Base-by-base conservation (phyloP, 768 basidiomycete species). In the Trametes meyenii region DNA sequence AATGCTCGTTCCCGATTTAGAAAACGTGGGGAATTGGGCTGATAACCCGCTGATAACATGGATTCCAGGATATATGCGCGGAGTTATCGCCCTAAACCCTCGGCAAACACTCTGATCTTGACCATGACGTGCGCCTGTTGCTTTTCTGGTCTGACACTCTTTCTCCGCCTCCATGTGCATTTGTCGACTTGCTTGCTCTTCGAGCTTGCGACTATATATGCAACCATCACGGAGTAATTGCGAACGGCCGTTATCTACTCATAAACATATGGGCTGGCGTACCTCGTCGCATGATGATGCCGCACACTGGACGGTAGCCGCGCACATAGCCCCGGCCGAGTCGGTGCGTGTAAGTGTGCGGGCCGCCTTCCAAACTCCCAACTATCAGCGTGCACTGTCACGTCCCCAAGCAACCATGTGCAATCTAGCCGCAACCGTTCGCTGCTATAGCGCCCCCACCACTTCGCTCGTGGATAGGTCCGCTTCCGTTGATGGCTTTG, bases 1-100 rank as follows among this genome's bases (percentile, higher is more conserved):
- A 44, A 58, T 64, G 58, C 53, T n/a, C 24, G 11, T 16, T 44
- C 62, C 57, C 57, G 62, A 63, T 63, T 39, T 58, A 48, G 62
- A 10, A 55, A 26, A 17, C 13, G 50, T 16, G 45, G 26, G 39
- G 17, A 36, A 50, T 33, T 50, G 3, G 16, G 29, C 16, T 17
- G 35, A 35, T 7, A 21, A 11, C 40, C 3, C 13, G 17, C 7
- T 5, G n/a, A 39, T 35, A 23, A 29, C 21, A 24, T 17, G 24
- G 24, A n/a, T 14, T 42, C 36, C 21, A n/a, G 26, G 14, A 29
- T 24, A 16, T 16, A 16, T 29, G 16, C 29, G 29, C 29, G 7
- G 17, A 36, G 19, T 16, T 33, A n/a, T 16, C 16, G 14, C 8
- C 14, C 26, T 3, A 33, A 29, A 10, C 33, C 19, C 4, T n/a